These are phyloP conservation scores for Lentinula sp. DNA, from an alignment of 768 basidiomycete genomes.

Conservation along the genomic window DNA sequence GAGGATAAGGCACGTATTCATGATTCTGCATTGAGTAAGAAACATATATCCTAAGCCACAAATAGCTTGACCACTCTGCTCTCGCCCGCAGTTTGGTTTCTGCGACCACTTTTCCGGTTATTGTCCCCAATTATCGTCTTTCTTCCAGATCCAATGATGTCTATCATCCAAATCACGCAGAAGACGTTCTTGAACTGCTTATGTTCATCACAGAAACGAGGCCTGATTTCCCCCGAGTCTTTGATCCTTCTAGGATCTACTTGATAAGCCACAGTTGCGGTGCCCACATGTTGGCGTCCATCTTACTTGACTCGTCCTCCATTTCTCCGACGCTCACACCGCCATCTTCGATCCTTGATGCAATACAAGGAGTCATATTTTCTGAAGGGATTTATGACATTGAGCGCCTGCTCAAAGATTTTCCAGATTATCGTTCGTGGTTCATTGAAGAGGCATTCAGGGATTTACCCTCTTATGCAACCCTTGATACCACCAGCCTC, in stretches of 20 bases:
- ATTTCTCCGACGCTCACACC: conserved; percentile 42
- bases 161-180: conserved; percentile 65
- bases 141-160: conserved; percentile 39
- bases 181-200: conserved; percentile 60
- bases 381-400: conserved; percentile 81
- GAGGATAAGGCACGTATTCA: conserved; percentile 55
- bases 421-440: conserved; percentile 64
- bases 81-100: conserved; percentile 50
- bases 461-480: conserved; percentile 35
- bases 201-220: conserved; percentile 34
- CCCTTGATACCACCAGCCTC: conserved; percentile 39
- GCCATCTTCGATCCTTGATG: conserved; percentile 28
- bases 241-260: conserved; percentile 39
- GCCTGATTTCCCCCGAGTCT: conserved; percentile 13
- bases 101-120: conserved; percentile 50
- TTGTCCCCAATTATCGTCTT: conserved; percentile 75
- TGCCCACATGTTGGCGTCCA: conserved; percentile 72
- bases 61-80: conserved; percentile 30
- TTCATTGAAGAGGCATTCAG: conserved; percentile 69
- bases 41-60: background rate
- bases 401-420: conserved; percentile 53
- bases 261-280: conserved; percentile 78
- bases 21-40: too few relatives aligned
- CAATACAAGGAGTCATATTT: conserved; percentile 49
- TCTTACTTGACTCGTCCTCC: conserved; percentile 51